Evolutionary conservation across 164 flowering plant genomes (phyloP).

Genomic region (Berberis vulgaris): DNA sequence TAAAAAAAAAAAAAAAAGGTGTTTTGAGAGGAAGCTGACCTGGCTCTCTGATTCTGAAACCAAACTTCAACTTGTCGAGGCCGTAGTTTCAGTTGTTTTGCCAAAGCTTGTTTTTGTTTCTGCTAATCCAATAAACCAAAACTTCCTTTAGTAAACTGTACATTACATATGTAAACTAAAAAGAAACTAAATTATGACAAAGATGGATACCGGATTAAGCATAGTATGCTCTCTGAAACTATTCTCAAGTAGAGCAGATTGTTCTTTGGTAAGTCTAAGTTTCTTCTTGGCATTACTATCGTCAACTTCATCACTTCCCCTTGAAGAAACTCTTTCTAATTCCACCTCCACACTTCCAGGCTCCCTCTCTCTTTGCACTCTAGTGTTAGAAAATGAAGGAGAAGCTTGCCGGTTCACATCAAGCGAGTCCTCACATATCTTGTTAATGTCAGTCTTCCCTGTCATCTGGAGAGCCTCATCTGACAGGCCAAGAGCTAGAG

Average conservation of each 20-base stretch:
- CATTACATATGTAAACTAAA: background rate
- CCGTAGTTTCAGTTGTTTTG: constrained; percentile 5
- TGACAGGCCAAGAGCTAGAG: constrained; percentile 43
- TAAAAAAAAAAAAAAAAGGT: no score
- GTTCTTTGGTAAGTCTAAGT: constrained; percentile 75
- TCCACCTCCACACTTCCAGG: constrained; percentile 40
- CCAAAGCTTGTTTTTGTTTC: constrained; percentile 6
- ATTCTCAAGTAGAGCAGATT: constrained; percentile 76
- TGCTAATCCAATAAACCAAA: background rate
- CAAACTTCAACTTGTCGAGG: constrained; percentile 9
- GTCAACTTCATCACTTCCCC: constrained; percentile 64
- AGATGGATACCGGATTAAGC: constrained; percentile 53
- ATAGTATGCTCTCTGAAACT: constrained; percentile 75
- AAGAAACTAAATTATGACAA: background rate
- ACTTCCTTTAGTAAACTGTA: background rate
- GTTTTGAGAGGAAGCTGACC: background rate
- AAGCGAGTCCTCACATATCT: background rate
- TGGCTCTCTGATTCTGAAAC: constrained; percentile 8
- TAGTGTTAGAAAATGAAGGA: constrained; percentile 43
- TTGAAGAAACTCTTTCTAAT: constrained; percentile 29
- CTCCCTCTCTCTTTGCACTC: constrained; percentile 54
- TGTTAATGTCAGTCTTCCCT: no score
- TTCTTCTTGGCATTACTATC: constrained; percentile 75
- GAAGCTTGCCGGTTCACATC: constrained; percentile 16
- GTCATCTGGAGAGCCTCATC: constrained; percentile 14